Conservation (phyloP, 2,329 filamentous ascomycete genomes). For the Hirsutella thompsonii region DNA sequence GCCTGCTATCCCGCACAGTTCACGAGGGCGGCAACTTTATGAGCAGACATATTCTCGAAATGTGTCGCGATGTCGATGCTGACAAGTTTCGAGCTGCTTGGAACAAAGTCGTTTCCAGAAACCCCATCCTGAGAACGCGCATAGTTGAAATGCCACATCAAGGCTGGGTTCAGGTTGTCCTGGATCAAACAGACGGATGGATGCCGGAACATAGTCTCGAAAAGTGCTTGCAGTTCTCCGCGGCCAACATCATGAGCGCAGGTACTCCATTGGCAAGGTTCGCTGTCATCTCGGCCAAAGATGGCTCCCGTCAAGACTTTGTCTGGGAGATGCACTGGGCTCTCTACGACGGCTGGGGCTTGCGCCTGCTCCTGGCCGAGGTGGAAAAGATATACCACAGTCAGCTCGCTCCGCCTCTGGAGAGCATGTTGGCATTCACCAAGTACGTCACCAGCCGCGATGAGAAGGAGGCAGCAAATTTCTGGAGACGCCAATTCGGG, state of each 20-base stretch:
- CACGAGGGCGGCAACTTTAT: background rate
- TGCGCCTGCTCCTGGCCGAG: background rate
- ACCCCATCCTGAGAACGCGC: background rate
- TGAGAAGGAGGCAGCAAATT: background rate
- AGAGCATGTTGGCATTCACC: background rate
- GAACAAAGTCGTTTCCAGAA: background rate
- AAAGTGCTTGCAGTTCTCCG: background rate
- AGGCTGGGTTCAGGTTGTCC: background rate
- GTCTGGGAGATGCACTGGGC: background rate
- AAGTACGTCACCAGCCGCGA: background rate
- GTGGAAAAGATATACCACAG: background rate
- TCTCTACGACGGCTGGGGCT: background rate
- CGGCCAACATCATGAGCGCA: background rate
- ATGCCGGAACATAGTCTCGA: background rate
- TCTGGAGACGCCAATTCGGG: background rate
- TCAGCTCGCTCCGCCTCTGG: background rate
- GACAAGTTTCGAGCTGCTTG: conserved; percentile 1
- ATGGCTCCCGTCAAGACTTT: background rate
- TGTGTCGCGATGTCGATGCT: background rate
- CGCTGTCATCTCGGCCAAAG: background rate
- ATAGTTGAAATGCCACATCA: background rate
- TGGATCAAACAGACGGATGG: background rate
- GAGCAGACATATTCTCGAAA: conserved; percentile 1
- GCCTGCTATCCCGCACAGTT: conserved; percentile 1
- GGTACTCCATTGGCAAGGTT: background rate